Percentiles rank a stretch among this genome's conserved stretches.
Conservation (phyloP, 345 rosid genomes). For the Ceriops zippeliana region DNA sequence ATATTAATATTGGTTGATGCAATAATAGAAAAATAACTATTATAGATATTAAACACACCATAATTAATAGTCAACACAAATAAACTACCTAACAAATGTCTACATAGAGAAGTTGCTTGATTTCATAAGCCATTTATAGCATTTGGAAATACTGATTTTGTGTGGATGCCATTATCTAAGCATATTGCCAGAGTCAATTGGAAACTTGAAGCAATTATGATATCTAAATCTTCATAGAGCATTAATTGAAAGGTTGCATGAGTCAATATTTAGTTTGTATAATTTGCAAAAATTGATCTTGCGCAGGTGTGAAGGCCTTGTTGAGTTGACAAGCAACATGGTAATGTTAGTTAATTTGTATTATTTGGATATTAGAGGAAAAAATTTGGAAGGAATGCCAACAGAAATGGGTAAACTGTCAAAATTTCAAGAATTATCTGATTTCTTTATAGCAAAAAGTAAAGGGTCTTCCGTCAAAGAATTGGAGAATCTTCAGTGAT, state of each 20-base stretch:
- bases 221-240: constrained; percentile 4
- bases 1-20: too few species aligned
- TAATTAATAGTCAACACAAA: too few species aligned
- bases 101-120: too few species aligned
- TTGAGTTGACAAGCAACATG: constrained; percentile 8
- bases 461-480: constrained; percentile 1
- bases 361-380: constrained; percentile 8
- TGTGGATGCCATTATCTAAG: background rate
- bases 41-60: too few species aligned
- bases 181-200: constrained; percentile 6
- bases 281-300: constrained; percentile 14
- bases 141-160: too few species aligned
- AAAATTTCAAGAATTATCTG: constrained; percentile 10
- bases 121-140: too few species aligned
- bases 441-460: constrained; percentile 11
- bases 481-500: constrained; percentile 8
- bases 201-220: constrained; percentile 5
- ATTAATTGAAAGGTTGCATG: constrained; percentile 3
- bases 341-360: background rate
- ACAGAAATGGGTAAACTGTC: constrained; percentile 10
- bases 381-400: constrained; percentile 17
- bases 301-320: background rate
- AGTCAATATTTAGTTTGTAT: background rate
- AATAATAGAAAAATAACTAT: too few species aligned
- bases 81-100: too few species aligned